Conservation (phyloP, 495 filamentous ascomycete species). For the Neurospora sp. region DNA sequence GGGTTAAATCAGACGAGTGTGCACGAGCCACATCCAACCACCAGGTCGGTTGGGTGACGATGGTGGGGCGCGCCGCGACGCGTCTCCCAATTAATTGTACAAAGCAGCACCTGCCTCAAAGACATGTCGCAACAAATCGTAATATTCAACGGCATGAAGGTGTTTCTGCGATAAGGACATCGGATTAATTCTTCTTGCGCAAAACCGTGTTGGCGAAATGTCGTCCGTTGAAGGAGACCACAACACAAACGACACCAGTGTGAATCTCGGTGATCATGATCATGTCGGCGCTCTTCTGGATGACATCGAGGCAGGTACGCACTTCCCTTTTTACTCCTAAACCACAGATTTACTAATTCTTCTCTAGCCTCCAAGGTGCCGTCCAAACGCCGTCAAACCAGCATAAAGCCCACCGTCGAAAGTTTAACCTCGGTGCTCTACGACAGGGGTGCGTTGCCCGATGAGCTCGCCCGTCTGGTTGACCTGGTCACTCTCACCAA, state of each 20-base stretch:
- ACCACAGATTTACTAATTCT: slow-evolving; percentile 1
- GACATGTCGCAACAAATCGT: not conserved
- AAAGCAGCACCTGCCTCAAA: not conserved
- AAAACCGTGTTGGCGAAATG: not conserved
- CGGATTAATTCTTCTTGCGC: not conserved
- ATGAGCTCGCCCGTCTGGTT: slow-evolving; percentile 51
- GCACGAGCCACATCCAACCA: not conserved
- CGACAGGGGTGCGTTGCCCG: slow-evolving; percentile 52
- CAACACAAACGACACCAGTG: not conserved
- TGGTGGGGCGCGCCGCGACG: not conserved
- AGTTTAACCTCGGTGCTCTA: slow-evolving; percentile 43
- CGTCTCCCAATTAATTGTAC: not conserved
- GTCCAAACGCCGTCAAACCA: slow-evolving; percentile 34
- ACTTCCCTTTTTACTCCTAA: not conserved
- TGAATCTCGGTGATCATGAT: not conserved
- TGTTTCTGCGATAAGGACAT: not conserved
- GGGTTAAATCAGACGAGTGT: not conserved
- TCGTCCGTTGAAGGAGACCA: not conserved
- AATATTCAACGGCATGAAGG: not conserved
- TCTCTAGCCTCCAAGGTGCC: slow-evolving; percentile 38
- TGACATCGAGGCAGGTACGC: slow-evolving; percentile 20
- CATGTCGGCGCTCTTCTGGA: slow-evolving; percentile 9
- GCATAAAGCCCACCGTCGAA: slow-evolving; percentile 39
- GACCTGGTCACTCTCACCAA: slow-evolving; percentile 55
- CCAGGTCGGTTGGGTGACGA: not conserved